Evolutionary conservation across 2,329 filamentous ascomycete genomes (phyloP), one percentile per base, ranked within the genome.

Genomic region (Talaromyces sp.): DNA sequence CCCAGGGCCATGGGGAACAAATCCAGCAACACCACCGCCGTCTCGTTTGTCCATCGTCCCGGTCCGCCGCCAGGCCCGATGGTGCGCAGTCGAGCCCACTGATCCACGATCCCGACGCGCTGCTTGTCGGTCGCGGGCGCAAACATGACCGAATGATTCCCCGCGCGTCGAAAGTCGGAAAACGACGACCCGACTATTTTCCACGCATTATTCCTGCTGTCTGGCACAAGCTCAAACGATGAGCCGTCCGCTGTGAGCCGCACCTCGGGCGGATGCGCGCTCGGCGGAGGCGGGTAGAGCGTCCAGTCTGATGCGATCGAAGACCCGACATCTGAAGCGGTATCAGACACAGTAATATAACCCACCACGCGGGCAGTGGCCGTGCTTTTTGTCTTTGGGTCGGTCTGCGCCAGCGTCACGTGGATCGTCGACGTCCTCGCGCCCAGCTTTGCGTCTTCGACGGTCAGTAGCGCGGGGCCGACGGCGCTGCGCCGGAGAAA

Each of bases 21-120:
- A 71, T 93, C 90, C 19, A 81, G 80, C 7, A 91, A 76, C 66
- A 84, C 91, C 0, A 84, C 87, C 1, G 93, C 76, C 1, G 81
- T 79, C 3, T 82, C 81, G 65, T 89, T 82, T 1, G 84, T 90
- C 77, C 89, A 90, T 41, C 71, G 69, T 13, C 75, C 81, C 62
- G 24, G 49, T 9, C 49, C 49, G 11, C 49, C 49, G 8, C 17
- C 24, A 56, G 71, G 65, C 4, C 71, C 82, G 1, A 82, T 81
- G 14, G 83, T 84, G 1, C 78, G 73, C 58, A 89, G 81, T 27
- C 84, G 81, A 3, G 89, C 75, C 89, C 89, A 93, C 71, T 89
- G 80, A 68, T 91, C 88, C 21, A 84, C 77, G 1, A 69, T 64
- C 59, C 67, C 64, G 29, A 58, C 64, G 64, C 14, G 58, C 38